Evolutionary conservation across 202 grass and related monocot genomes (phyloP), one percentile per base, ranked within the genome.

Genomic region (Setaria italica): DNA sequence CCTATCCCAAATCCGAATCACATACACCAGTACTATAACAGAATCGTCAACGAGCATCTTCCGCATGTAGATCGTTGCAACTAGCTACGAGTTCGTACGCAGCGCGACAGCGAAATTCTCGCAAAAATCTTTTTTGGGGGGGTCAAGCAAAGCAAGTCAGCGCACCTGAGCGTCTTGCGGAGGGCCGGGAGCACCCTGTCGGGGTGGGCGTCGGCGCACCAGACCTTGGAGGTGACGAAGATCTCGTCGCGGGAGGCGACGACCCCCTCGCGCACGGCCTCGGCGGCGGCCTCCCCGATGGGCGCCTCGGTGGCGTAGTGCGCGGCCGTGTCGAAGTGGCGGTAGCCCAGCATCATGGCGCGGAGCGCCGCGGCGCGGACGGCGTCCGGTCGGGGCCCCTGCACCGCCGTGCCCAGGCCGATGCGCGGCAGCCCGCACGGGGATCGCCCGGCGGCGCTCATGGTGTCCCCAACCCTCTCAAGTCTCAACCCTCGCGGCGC

Each of bases 171-270:
- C 63, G 92, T 88, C 33, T 51, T 75, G 60, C 59, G 73, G 67
- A 97, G 88, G 1, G 88, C 95, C 34, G 90, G 84, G 79, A 91
- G 67, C 58, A 97, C 87, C 42, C 82, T 72, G 62, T 94, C 91
- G 33, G 16, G 63, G 74, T 94, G 94, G 4, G 83, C 85, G 70
- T 97, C 90, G 58, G 84, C 85, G 75, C 90, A 82, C 90, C 95
- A 97, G n/a, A 97, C 79, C 90, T 97, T 97, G 84, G 95, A 94
- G 14, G 95, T 92, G 90, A 97, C 45, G 87, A 94, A 97, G 82
- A 94, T 82, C 17, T 94, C 90, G 16, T 39, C 86, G 9, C 92
- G 86, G 33, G 90, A 91, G 41, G 51, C 71, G 82, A 97, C 12
- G 45, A 48, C 19, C 12, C 90, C 95, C 1, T 67, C 59, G 4